Conservation (phyloP, 1,284 basidiomycete species). For the Papiliotrema nemorosa region DNA sequence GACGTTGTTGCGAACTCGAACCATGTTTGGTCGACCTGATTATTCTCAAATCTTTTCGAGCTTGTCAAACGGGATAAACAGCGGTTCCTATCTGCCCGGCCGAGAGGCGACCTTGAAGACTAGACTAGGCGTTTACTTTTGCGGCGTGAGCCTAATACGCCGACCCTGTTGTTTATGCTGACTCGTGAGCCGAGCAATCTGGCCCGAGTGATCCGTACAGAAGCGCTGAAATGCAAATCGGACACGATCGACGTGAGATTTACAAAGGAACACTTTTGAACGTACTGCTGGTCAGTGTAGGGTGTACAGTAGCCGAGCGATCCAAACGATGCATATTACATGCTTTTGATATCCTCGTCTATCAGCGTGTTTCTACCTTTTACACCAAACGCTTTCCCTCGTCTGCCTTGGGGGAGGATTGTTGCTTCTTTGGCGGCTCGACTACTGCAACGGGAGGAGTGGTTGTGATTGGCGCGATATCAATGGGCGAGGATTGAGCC, state of each 20-base stretch:
- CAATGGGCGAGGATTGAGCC: too few relatives aligned
- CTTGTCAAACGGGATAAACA: conserved; percentile 69
- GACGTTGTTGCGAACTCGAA: conserved; percentile 75
- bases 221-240: conserved; percentile 58
- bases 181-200: conserved; percentile 56
- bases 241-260: conserved; percentile 67
- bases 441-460: too few relatives aligned
- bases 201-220: conserved; percentile 69
- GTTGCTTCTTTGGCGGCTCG: too few relatives aligned
- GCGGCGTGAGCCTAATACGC: conserved; percentile 53
- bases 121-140: conserved; percentile 81
- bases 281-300: neutral
- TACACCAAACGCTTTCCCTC: conserved; percentile 27
- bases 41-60: conserved; percentile 73
- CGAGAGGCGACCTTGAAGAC: conserved; percentile 71
- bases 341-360: too few relatives aligned
- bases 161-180: neutral
- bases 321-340: too few relatives aligned
- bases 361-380: too few relatives aligned
- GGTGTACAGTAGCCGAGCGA: conserved; percentile 2
- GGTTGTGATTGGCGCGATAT: too few relatives aligned
- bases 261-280: conserved; percentile 60
- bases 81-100: conserved; percentile 72
- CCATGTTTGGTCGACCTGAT: conserved; percentile 82
- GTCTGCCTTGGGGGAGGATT: neutral